These are phyloP conservation scores for Sporothrix euskadiensis DNA, from an alignment of 2,329 filamentous ascomycete species.

Conservation along the genomic window DNA sequence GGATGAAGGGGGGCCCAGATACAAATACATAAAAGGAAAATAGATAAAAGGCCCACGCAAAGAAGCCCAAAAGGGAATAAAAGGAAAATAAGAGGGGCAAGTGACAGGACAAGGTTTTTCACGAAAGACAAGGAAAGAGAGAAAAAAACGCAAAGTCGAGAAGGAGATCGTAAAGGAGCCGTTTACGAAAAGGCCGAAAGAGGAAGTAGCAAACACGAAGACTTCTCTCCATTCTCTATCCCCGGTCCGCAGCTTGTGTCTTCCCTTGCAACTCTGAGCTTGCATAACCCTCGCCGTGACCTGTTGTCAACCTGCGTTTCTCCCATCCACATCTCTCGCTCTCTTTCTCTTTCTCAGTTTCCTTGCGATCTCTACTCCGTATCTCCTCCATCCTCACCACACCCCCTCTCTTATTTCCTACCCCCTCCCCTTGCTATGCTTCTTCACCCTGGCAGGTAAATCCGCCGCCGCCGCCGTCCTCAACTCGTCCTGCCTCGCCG, in stretches of 20 bases:
- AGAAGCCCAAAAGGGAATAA: constrained; percentile 3
- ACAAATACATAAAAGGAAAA: background rate
- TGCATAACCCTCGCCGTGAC: background rate
- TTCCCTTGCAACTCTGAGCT: background rate
- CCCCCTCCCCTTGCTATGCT: constrained; percentile 11
- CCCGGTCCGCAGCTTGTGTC: background rate
- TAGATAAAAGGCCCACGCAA: constrained; percentile 4
- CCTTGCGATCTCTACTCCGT: background rate
- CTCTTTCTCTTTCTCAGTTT: background rate
- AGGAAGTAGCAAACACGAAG: background rate
- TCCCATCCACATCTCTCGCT: background rate
- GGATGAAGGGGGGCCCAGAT: background rate
- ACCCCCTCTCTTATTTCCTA: background rate
- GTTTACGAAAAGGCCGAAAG: background rate
- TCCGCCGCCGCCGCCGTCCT: constrained; percentile 8
- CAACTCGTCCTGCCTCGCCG: background rate
- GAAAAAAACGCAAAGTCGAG: background rate
- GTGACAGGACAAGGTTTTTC: background rate
- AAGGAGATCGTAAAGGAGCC: background rate
- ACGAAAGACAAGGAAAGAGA: background rate
- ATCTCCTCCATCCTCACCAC: background rate
- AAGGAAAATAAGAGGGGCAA: constrained; percentile 17
- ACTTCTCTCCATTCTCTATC: background rate
- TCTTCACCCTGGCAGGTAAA: constrained; percentile 11
- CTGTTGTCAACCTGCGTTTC: background rate